Base-by-base conservation (phyloP, 2,329 filamentous ascomycete species). In the Neophaeococcomyces mojaviensis region DNA sequence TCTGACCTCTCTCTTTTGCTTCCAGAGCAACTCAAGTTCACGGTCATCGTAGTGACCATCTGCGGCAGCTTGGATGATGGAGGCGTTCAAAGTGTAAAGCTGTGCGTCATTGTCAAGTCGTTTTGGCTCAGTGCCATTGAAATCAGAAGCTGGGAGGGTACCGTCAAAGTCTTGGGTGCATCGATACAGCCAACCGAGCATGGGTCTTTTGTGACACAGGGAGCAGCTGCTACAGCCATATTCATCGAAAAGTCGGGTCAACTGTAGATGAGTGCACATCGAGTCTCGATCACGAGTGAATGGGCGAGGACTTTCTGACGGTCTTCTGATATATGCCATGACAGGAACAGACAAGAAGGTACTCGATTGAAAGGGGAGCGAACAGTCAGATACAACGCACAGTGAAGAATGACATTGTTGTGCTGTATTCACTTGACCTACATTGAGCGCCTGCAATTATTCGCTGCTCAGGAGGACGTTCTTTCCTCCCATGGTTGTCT, bases 151-250 rank as follows among this genome's bases (percentile, higher is more conserved):
- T 15, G 68, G 62, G 24, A 75, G 57, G 33, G 68, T 55, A 13
- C 65, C 59, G 24, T 77, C 70, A 9, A 67, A 68, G 55, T 88
- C 84, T 59, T 86, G 78, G 10, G 73, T 76, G 62, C 87, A 92
- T 49, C 75, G 71, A 62, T 86, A 92, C 18, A 92, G 66, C 77
- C 83, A 92, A 20, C 84, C 84, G 44, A 82, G 70, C 13, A 71
- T 64, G 0, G 82, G 76, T 1, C 63, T 62, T 33, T 66, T 65
- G 32, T 67, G 66, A 56, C 86, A 92, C 19, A 71, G 59, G 6
- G 72, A 64, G 64, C 86, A 92, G 15, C 61, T 58, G 22, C 70
- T 60, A 16, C 64, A 48, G 28, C 73, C 74, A 55, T 81, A 49
- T 2, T 55, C 41, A 40, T 60, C 61, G 46, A 55, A 85, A 36